Evolutionary conservation across 2,329 filamentous ascomycete species (phyloP).

Genomic region (Gliomastix tumulicola): DNA sequence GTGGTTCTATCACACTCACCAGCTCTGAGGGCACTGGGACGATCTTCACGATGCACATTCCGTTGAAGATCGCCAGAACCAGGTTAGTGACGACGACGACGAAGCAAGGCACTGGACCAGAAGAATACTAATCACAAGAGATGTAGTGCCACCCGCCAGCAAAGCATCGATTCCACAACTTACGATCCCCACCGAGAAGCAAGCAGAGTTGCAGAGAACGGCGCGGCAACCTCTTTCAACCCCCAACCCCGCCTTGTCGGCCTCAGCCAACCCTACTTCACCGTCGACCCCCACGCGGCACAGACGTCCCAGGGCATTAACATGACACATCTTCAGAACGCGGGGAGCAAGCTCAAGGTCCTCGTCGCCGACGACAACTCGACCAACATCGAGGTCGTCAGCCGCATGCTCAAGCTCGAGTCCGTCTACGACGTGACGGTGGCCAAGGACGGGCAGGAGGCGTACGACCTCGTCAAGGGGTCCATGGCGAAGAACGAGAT

Average conservation of each 20-base stretch:
- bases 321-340: too few species aligned
- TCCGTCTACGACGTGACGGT: conserved; percentile 83
- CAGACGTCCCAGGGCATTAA: conserved; percentile 48
- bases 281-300: conserved; percentile 18
- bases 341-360: conserved; percentile 62
- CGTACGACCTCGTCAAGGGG: conserved; percentile 76
- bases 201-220: too few species aligned
- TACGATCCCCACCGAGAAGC: too few species aligned
- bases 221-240: conserved; percentile 41
- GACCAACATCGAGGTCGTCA: conserved; percentile 51
- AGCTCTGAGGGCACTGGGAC: conserved; percentile 71
- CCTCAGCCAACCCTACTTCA: conserved; percentile 76
- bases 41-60: conserved; percentile 76
- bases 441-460: conserved; percentile 80
- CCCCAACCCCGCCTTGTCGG: conserved; percentile 74
- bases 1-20: conserved; percentile 63
- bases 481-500: conserved; percentile 66
- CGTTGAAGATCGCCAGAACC: conserved; percentile 68
- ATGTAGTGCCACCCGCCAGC: background rate
- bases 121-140: too few species aligned
- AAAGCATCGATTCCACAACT: too few species aligned
- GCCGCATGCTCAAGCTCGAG: conserved; percentile 65
- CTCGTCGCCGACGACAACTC: conserved; percentile 72
- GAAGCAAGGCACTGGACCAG: too few species aligned
- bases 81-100: conserved; percentile 24